These are phyloP conservation scores for Tanacetum coccineum DNA, from an alignment of 129 eudicot genomes.

Conservation along the genomic window DNA sequence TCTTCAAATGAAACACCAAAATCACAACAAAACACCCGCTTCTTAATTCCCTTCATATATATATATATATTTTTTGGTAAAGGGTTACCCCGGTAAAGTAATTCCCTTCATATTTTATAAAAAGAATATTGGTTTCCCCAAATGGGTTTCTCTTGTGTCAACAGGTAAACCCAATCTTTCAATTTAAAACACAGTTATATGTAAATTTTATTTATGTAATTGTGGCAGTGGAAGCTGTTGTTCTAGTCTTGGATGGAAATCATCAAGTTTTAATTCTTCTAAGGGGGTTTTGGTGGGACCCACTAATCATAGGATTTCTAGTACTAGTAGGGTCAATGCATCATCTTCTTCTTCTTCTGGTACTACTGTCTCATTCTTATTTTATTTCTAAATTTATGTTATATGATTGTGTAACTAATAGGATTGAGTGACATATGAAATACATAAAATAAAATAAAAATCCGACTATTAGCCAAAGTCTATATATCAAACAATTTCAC, in stretches of 20 bases:
- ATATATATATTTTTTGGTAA: too few species aligned
- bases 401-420: too few species aligned
- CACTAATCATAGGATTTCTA: conserved; percentile 12
- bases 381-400: too few species aligned
- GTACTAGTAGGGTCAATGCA: conserved; percentile 21
- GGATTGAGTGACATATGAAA: too few species aligned
- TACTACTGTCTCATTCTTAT: conserved; percentile 1
- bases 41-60: background rate
- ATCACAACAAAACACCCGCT: background rate
- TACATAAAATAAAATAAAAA: too few species aligned
- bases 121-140: conserved; percentile 9
- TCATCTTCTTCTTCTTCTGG: conserved; percentile 43
- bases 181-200: background rate
- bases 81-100: too few species aligned
- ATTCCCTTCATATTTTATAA: background rate
- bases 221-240: conserved; percentile 43
- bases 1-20: too few species aligned
- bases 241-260: conserved; percentile 49
- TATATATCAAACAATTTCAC: too few species aligned
- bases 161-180: conserved; percentile 26
- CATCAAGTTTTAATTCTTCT: conserved; percentile 36
- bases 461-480: too few species aligned
- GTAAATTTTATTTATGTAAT: background rate
- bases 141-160: conserved; percentile 40
- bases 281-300: conserved; percentile 24